These are phyloP conservation scores for Starmerella potacharoeniae DNA, from an alignment of 805 yeast species.

Conservation along the genomic window DNA sequence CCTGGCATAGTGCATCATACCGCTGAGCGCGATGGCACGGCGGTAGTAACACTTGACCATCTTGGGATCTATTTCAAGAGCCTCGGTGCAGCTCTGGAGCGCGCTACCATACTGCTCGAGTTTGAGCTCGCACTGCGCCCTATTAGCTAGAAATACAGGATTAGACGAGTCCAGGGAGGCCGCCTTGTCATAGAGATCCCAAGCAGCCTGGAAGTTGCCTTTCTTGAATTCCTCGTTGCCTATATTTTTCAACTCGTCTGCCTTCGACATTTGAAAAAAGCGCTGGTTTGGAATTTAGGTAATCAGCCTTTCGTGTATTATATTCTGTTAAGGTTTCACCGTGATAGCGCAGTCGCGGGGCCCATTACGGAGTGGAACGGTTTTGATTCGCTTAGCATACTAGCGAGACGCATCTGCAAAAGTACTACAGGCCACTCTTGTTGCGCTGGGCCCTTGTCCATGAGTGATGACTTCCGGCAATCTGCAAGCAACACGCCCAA, in stretches of 20 bases:
- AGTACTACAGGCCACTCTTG: not conserved
- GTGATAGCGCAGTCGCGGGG: not conserved
- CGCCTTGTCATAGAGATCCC: constrained; percentile 58
- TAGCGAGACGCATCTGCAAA: not conserved
- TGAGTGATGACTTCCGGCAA: not conserved
- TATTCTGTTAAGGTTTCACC: not conserved
- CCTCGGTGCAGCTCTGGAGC: constrained; percentile 60
- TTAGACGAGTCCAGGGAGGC: constrained; percentile 47
- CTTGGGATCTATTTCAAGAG: constrained; percentile 53
- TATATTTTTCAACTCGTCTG: constrained; percentile 36
- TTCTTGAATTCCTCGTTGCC: constrained; percentile 60
- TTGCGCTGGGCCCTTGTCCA: not conserved
- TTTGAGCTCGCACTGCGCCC: constrained; percentile 83
- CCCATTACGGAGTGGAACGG: not conserved
- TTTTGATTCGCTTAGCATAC: not conserved
- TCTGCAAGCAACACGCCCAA: too few species aligned
- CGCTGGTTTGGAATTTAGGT: not conserved
- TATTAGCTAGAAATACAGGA: constrained; percentile 65
- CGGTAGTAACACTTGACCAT: constrained; percentile 78
- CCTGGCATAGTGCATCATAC: constrained; percentile 61
- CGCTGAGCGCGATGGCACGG: constrained; percentile 70
- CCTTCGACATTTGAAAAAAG: constrained; percentile 1
- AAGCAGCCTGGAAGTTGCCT: constrained; percentile 51
- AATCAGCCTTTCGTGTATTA: not conserved
- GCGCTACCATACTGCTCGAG: constrained; percentile 81